These are phyloP conservation scores for Thuidium tamariscinum DNA, from an alignment of 225 moss, liverwort and hornwort species.

Conservation along the genomic window DNA sequence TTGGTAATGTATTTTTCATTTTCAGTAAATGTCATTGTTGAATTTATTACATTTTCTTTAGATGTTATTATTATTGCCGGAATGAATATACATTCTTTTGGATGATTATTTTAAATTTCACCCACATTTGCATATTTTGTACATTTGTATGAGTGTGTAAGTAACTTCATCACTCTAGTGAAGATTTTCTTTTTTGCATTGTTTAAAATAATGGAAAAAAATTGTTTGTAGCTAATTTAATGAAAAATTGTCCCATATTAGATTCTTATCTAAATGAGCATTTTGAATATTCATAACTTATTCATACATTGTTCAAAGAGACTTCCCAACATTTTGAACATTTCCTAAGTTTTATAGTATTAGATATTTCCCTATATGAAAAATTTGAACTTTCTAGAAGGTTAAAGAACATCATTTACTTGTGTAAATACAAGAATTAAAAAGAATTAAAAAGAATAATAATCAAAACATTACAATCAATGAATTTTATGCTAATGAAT, in stretches of 20 bases:
- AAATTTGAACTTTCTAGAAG: too few relatives aligned
- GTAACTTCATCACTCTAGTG: background rate
- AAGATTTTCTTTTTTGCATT: rapidly evolving
- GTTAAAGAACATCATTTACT: too few relatives aligned
- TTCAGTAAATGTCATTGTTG: background rate
- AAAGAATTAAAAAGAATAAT: too few relatives aligned
- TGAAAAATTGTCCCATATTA: background rate
- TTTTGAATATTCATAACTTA: background rate
- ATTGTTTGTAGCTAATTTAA: too few relatives aligned
- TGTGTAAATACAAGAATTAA: too few relatives aligned
- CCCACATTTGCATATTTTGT: rapidly evolving
- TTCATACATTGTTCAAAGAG: background rate
- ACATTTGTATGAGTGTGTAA: background rate
- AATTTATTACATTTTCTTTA: background rate
- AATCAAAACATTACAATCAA: too few relatives aligned
- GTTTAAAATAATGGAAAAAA: background rate
- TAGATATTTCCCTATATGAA: too few relatives aligned
- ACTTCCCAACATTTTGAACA: too few relatives aligned
- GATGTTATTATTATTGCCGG: rapidly evolving
- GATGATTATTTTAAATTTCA: background rate
- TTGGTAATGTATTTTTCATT: background rate
- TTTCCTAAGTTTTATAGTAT: too few relatives aligned
- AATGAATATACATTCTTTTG: background rate
- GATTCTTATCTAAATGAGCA: rapidly evolving
- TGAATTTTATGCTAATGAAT: too few relatives aligned